phyloP scores from a whole-genome alignment of 257 asterid genomes.

The Osmanthus fragrans region DNA sequence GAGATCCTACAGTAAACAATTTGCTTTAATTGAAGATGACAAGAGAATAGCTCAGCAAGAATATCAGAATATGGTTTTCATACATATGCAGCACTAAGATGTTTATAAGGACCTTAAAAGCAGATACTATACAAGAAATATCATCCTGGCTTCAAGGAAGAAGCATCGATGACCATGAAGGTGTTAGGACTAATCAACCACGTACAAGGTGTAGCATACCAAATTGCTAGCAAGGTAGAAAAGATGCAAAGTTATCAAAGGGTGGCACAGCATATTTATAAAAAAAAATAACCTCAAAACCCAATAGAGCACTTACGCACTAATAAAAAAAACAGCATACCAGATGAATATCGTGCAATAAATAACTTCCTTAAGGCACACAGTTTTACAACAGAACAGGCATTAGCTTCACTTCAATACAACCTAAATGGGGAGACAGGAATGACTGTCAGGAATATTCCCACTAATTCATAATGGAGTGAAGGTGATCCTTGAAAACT shows the following conservation, averaged over 20 bases:
- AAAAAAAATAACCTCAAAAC: neutral
- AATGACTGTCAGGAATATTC: neutral
- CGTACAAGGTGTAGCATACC: neutral
- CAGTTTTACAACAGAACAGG: neutral
- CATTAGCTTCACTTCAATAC: neutral
- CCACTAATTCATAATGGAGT: neutral
- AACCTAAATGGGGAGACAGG: neutral
- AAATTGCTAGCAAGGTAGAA: neutral
- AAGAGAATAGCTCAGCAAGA: neutral
- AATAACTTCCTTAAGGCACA: neutral
- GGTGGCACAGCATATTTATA: neutral
- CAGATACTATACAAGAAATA: neutral
- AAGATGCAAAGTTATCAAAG: neutral
- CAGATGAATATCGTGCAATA: neutral
- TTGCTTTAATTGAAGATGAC: conserved; percentile 20
- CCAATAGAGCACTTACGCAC: neutral
- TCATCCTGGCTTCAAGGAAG: neutral
- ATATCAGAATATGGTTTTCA: neutral
- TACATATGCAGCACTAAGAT: neutral
- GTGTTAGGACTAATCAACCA: neutral
- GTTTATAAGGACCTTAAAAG: neutral
- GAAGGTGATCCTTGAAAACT: neutral
- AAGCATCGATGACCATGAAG: neutral
- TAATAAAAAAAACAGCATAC: neutral
- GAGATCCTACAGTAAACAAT: conserved; percentile 62